A percentile compares a stretch with the other conserved stretches of the same genome.
phyloP scores from a whole-genome alignment of 768 basidiomycete genomes.

The Mycena filopes region DNA sequence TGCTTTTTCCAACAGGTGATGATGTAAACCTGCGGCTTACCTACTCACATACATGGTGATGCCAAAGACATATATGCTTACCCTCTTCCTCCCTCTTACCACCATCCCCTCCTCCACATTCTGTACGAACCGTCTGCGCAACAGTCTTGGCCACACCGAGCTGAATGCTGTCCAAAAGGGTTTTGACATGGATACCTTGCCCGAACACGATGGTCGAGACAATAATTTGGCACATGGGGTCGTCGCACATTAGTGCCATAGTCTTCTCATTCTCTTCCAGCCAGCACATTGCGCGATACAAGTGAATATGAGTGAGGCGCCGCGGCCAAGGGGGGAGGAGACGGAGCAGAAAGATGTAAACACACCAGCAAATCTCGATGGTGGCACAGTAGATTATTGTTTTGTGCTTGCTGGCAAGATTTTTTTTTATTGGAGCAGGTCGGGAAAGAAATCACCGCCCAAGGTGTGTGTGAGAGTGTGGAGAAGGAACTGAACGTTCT shows the following conservation, averaged over 20 bases:
- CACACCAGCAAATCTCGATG: conserved; percentile 23
- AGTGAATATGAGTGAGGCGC: conserved; percentile 7
- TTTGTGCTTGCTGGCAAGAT: conserved; percentile 21
- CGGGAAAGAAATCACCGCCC: conserved; percentile 17
- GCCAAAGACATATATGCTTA: no score
- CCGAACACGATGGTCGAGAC: conserved; percentile 26
- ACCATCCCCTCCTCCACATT: no score
- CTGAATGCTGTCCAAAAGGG: conserved; percentile 10
- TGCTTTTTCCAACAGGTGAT: no score
- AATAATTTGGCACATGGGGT: conserved; percentile 24
- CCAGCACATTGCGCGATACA: conserved; percentile 27
- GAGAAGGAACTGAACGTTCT: conserved; percentile 15
- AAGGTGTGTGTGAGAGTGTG: conserved; percentile 14
- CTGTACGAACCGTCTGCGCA: conserved; percentile 3
- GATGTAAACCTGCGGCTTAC: no score
- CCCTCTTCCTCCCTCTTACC: no score
- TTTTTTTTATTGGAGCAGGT: conserved; percentile 10
- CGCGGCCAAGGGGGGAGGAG: conserved; percentile 10
- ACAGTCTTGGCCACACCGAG: conserved; percentile 20
- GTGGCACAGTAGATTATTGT: conserved; percentile 29
- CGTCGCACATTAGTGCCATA: conserved; percentile 16
- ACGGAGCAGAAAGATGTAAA: conserved; percentile 21
- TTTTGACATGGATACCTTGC: conserved; percentile 23
- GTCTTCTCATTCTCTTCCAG: conserved; percentile 25
- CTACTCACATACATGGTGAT: no score